Evolutionary conservation across 306 rosid genomes (phyloP).

Genomic region (Alnus rubra): DNA sequence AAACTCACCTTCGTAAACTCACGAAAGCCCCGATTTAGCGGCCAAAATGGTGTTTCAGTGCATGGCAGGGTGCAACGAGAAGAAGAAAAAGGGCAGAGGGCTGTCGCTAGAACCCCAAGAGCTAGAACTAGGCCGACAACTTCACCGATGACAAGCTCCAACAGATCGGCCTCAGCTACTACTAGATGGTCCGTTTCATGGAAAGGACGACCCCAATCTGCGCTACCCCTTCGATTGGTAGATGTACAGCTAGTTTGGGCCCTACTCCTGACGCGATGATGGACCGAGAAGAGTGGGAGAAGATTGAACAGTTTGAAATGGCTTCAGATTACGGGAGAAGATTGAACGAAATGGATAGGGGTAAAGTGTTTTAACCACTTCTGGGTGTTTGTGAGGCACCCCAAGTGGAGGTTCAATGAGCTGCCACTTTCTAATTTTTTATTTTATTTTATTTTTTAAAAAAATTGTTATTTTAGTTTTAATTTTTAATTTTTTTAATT

Average conservation of each 20-base stretch:
- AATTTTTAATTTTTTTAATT: too few species aligned
- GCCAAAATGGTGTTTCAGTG: slow-evolving; percentile 39
- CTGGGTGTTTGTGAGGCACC: slow-evolving; percentile 88
- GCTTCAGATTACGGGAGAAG: slow-evolving; percentile 64
- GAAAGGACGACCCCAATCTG: slow-evolving; percentile 80
- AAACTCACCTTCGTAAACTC: slow-evolving; percentile 5
- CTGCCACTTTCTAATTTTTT: slow-evolving; percentile 20
- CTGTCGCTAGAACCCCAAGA: slow-evolving; percentile 52
- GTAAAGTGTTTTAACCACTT: slow-evolving; percentile 54
- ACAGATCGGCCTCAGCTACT: slow-evolving; percentile 79
- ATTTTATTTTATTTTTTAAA: too few species aligned
- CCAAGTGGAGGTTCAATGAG: slow-evolving; percentile 74
- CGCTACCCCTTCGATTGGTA: slow-evolving; percentile 90
- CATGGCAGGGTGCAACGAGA: slow-evolving; percentile 72
- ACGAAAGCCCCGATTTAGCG: slow-evolving; percentile 3
- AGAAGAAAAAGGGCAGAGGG: slow-evolving; percentile 52
- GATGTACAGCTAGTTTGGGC: slow-evolving; percentile 85
- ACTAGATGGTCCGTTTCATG: slow-evolving; percentile 84
- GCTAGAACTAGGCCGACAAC: slow-evolving; percentile 61
- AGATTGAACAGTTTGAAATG: slow-evolving; percentile 83
- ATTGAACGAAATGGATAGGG: slow-evolving; percentile 55
- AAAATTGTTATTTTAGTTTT: too few species aligned
- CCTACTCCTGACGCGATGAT: slow-evolving; percentile 80
- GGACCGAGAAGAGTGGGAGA: slow-evolving; percentile 90
- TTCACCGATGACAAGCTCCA: slow-evolving; percentile 80